Evolutionary conservation across 2,329 filamentous ascomycete genomes (phyloP).

Genomic region (Leptographium wingfieldii): DNA sequence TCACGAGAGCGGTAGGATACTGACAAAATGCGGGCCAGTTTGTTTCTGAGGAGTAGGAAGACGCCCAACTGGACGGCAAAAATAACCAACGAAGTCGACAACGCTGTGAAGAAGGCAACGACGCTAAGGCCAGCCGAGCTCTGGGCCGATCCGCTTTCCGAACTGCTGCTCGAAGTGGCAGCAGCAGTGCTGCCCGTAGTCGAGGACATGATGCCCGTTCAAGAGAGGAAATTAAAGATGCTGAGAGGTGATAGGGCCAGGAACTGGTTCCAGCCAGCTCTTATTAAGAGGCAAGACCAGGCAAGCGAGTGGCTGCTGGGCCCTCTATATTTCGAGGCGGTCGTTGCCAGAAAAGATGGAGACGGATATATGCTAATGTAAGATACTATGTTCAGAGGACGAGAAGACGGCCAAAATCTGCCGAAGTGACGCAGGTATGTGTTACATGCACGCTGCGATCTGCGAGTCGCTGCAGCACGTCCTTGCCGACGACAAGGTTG

Average conservation of each 20-base stretch:
- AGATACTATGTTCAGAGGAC: neutral
- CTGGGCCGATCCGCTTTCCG: slow-evolving; percentile 14
- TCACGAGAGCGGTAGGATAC: slow-evolving; percentile 16
- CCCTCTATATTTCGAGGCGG: neutral
- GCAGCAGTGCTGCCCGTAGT: slow-evolving; percentile 7
- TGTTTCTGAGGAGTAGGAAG: slow-evolving; percentile 69
- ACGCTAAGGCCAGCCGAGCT: slow-evolving; percentile 30
- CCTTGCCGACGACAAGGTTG: neutral
- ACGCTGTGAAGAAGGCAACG: slow-evolving; percentile 50
- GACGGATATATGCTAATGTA: neutral
- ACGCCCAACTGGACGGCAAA: slow-evolving; percentile 52
- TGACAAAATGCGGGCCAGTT: slow-evolving; percentile 72
- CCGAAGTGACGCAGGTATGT: neutral
- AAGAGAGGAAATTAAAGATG: neutral
- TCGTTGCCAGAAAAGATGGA: neutral
- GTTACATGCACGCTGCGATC: neutral
- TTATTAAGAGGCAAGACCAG: neutral
- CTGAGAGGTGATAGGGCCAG: neutral
- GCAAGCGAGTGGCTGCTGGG: too few relatives aligned
- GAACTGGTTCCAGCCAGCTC: neutral
- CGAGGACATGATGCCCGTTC: neutral
- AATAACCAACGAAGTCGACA: slow-evolving; percentile 48
- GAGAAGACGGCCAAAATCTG: neutral
- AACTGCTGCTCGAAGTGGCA: slow-evolving; percentile 3
- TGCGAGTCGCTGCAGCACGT: neutral